phyloP scores from a whole-genome alignment of 441 rosid genomes.

The Pelargonium australe region DNA sequence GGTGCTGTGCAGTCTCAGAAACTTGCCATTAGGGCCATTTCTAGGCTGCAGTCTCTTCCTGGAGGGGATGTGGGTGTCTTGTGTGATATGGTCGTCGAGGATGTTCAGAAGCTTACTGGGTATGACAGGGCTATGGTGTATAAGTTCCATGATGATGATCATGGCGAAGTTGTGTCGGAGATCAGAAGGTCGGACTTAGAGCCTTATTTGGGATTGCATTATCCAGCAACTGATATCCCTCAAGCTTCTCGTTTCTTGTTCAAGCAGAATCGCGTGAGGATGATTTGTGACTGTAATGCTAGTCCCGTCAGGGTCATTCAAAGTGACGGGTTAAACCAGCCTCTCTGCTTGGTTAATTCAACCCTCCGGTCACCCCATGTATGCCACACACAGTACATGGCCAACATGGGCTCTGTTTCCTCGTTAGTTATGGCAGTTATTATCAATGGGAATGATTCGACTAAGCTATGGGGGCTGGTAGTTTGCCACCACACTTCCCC shows the following conservation, averaged over 20 bases:
- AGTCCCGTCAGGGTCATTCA: conserved; percentile 61
- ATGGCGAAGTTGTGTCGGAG: conserved; percentile 84
- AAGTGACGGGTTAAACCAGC: conserved; percentile 48
- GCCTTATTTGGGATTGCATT: conserved; percentile 77
- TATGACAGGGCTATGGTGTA: conserved; percentile 83
- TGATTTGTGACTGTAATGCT: conserved; percentile 71
- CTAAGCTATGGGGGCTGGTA: conserved; percentile 73
- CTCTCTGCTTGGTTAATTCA: conserved; percentile 70
- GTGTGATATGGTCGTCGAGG: conserved; percentile 66
- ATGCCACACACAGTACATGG: conserved; percentile 80
- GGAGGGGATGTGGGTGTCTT: conserved; percentile 48
- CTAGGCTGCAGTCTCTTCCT: conserved; percentile 69
- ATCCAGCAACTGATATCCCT: conserved; percentile 80
- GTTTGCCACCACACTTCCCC: conserved; percentile 82
- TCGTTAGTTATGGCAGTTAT: conserved; percentile 79
- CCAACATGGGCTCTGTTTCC: conserved; percentile 74
- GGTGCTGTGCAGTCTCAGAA: conserved; percentile 78
- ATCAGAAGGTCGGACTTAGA: conserved; percentile 41
- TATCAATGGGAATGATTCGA: conserved; percentile 50
- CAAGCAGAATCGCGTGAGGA: conserved; percentile 72
- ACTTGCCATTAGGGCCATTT: conserved; percentile 74
- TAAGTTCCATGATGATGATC: conserved; percentile 82
- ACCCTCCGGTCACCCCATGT: conserved; percentile 74
- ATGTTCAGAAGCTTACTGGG: conserved; percentile 63
- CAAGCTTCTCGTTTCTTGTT: conserved; percentile 83